phyloP scores from a whole-genome alignment of 129 eudicot species.

The Escallonia herrerae region DNA sequence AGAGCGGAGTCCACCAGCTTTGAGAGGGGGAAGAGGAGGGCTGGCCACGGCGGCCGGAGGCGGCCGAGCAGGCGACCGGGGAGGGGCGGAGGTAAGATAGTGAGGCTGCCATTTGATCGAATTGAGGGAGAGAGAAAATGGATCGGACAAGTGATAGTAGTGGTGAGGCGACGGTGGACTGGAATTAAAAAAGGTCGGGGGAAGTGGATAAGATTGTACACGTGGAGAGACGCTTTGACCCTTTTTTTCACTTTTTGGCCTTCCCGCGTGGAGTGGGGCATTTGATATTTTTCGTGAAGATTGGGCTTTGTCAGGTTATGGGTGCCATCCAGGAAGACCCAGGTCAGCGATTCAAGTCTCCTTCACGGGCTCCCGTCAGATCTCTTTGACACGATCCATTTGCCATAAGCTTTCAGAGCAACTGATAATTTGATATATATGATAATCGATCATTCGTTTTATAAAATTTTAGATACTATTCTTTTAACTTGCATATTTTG shows the following conservation, averaged over 20 bases:
- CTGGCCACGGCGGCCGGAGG: not conserved
- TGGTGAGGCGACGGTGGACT: not conserved
- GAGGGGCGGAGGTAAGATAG: slow-evolving; percentile 25
- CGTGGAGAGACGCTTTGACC: slow-evolving; percentile 15
- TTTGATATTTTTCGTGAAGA: too few relatives aligned
- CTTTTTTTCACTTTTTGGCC: not conserved
- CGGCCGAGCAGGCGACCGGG: slow-evolving; percentile 21
- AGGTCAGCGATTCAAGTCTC: too few relatives aligned
- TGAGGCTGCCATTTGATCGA: slow-evolving; percentile 34
- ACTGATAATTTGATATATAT: too few relatives aligned
- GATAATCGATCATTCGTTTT: too few relatives aligned
- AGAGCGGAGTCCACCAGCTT: slow-evolving; percentile 61
- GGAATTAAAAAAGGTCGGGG: not conserved
- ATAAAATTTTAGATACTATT: too few relatives aligned
- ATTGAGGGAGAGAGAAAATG: not conserved
- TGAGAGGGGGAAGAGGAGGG: slow-evolving; percentile 18
- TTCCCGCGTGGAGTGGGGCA: too few relatives aligned
- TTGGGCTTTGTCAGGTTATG: too few relatives aligned
- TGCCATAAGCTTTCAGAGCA: too few relatives aligned
- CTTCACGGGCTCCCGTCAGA: too few relatives aligned
- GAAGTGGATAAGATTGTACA: slow-evolving; percentile 39
- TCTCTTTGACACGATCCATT: too few relatives aligned
- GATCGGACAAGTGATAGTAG: not conserved
- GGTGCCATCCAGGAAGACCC: too few relatives aligned
- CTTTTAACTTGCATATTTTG: too few relatives aligned